These are phyloP conservation scores for Trichophyton benhamiae DNA, from an alignment of 2,329 filamentous ascomycete species.

Conservation along the genomic window DNA sequence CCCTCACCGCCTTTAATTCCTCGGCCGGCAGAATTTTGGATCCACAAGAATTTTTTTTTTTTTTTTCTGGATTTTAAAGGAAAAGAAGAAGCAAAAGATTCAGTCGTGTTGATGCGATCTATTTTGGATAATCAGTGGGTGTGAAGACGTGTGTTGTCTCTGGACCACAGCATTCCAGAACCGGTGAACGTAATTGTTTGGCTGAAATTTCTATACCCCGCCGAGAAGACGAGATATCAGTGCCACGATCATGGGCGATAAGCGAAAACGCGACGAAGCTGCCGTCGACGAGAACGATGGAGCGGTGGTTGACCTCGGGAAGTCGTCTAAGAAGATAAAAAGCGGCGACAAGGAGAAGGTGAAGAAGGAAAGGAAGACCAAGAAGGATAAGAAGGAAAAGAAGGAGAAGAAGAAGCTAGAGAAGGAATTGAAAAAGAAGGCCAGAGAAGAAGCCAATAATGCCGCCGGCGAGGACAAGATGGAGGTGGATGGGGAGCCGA, in stretches of 20 bases:
- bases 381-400: slow-evolving; percentile 13
- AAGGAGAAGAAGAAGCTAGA: slow-evolving; percentile 12
- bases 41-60: background rate
- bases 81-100: background rate
- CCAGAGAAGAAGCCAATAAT: slow-evolving; percentile 8
- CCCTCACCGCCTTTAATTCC: background rate
- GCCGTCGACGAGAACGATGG: slow-evolving; percentile 10
- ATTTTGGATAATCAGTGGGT: background rate
- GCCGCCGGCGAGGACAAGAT: background rate
- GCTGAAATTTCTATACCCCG: background rate
- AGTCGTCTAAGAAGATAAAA: slow-evolving; percentile 12
- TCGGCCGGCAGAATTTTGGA: slow-evolving; percentile 2
- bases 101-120: background rate
- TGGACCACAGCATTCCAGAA: background rate
- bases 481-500: background rate
- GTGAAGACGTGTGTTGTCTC: background rate
- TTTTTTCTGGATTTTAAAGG: background rate
- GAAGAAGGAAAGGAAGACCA: slow-evolving; percentile 14
- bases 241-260: slow-evolving; percentile 14
- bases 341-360: slow-evolving; percentile 8
- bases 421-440: slow-evolving; percentile 14
- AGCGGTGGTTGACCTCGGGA: slow-evolving; percentile 6
- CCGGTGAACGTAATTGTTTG: background rate
- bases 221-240: background rate
- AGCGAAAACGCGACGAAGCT: slow-evolving; percentile 12